Conservation (phyloP, 1,139 yeast species). For the Yarrowia galli region DNA sequence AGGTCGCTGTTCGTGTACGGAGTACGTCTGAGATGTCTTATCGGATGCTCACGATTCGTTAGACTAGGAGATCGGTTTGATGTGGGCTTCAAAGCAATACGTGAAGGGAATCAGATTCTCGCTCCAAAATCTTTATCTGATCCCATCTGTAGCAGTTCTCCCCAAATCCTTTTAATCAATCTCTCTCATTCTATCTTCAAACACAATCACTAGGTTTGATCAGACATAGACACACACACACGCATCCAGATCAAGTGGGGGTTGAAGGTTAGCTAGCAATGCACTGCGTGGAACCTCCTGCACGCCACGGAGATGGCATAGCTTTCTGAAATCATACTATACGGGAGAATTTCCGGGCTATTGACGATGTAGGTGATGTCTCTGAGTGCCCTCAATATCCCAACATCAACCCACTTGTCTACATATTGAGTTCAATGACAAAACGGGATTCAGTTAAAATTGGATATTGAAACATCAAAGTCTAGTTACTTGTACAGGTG, state of each 20-base stretch:
- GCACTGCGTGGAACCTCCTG: neutral
- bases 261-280: neutral
- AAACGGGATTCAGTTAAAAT: neutral
- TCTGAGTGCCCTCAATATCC: too few species aligned
- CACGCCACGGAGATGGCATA: neutral
- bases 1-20: too few species aligned
- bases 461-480: neutral
- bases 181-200: neutral
- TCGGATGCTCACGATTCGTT: too few species aligned
- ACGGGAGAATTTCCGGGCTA: too few species aligned
- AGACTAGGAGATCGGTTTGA: too few species aligned
- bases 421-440: neutral
- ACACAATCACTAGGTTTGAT: neutral
- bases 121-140: too few species aligned
- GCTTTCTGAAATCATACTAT: too few species aligned
- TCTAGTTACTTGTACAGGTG: neutral
- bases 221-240: neutral
- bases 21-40: too few species aligned
- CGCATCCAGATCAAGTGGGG: conserved; percentile 11
- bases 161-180: neutral
- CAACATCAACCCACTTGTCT: neutral
- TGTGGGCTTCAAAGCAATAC: too few species aligned
- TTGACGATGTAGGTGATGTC: too few species aligned
- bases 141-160: too few species aligned
- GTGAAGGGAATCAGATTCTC: too few species aligned